These are phyloP conservation scores for Lachnellula cervina DNA, from an alignment of 2,329 filamentous ascomycete species.

Conservation along the genomic window DNA sequence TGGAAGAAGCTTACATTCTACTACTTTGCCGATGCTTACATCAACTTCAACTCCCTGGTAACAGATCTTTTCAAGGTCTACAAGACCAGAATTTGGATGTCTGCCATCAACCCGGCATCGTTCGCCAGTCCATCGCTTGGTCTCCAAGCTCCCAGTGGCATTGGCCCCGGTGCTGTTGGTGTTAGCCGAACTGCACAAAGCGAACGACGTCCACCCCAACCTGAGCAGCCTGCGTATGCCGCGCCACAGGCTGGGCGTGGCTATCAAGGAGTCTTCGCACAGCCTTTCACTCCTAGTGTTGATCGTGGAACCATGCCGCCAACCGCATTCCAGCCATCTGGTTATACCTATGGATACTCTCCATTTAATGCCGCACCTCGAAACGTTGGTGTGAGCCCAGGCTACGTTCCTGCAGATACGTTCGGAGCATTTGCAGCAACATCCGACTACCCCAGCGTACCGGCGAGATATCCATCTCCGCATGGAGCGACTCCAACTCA, in stretches of 20 bases:
- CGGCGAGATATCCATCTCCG: slow-evolving; percentile 43
- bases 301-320: slow-evolving; percentile 34
- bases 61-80: slow-evolving; percentile 99
- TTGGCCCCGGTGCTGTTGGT: slow-evolving; percentile 62
- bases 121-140: slow-evolving; percentile 77
- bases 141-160: slow-evolving; percentile 62
- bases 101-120: slow-evolving; percentile 94
- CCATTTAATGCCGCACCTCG: slow-evolving; percentile 39
- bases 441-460: slow-evolving; percentile 43
- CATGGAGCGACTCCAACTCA: slow-evolving; percentile 34
- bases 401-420: slow-evolving; percentile 40
- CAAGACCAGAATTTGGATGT: slow-evolving; percentile 99
- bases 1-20: slow-evolving; percentile 99
- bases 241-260: slow-evolving; percentile 19
- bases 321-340: slow-evolving; percentile 36
- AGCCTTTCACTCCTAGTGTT: slow-evolving; percentile 40
- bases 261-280: slow-evolving; percentile 39
- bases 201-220: slow-evolving; percentile 38
- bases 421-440: slow-evolving; percentile 40
- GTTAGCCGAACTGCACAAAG: slow-evolving; percentile 39
- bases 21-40: slow-evolving; percentile 96
- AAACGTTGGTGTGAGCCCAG: slow-evolving; percentile 28
- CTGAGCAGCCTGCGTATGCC: slow-evolving; percentile 29
- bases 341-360: slow-evolving; percentile 39
- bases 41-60: slow-evolving; percentile 97